These are phyloP conservation scores for Aspergillus sp. DNA, from an alignment of 2,329 filamentous ascomycete species.

Conservation along the genomic window DNA sequence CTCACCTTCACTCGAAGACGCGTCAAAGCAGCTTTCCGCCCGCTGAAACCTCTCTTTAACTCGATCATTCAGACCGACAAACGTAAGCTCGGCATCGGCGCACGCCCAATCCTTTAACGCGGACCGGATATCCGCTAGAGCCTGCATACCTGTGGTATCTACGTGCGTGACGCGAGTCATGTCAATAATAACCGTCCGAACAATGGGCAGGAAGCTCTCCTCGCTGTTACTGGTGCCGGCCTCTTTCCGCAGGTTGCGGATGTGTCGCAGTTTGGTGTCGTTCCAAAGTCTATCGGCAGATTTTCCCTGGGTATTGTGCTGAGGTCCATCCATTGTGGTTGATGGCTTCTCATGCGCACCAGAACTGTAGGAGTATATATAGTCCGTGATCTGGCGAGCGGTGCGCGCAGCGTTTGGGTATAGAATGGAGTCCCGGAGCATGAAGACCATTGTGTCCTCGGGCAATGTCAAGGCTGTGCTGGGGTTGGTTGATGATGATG, in stretches of 20 bases:
- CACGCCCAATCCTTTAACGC: slow-evolving; percentile 81
- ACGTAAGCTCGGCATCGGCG: slow-evolving; percentile 45
- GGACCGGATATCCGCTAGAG: slow-evolving; percentile 88
- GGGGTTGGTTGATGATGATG: too few relatives aligned
- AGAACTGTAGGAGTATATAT: neutral
- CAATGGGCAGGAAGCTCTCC: slow-evolving; percentile 56
- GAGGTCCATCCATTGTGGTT: neutral
- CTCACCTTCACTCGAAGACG: neutral
- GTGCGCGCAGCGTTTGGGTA: neutral
- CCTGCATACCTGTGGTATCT: slow-evolving; percentile 87
- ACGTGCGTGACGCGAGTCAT: slow-evolving; percentile 92
- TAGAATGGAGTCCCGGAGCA: neutral
- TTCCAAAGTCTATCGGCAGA: slow-evolving; percentile 89
- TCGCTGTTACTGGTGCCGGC: slow-evolving; percentile 45
- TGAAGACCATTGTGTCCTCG: neutral
- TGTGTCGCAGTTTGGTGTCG: slow-evolving; percentile 45
- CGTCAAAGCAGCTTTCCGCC: neutral
- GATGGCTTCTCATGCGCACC: neutral
- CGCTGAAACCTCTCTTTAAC: neutral
- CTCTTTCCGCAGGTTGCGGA: slow-evolving; percentile 66
- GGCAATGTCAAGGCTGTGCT: neutral
- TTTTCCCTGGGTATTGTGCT: neutral
- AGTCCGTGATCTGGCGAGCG: neutral
- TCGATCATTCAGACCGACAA: neutral
- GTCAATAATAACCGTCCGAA: slow-evolving; percentile 86